Base-by-base conservation (phyloP, 768 basidiomycete genomes). In the Pulveroboletus sp. region DNA sequence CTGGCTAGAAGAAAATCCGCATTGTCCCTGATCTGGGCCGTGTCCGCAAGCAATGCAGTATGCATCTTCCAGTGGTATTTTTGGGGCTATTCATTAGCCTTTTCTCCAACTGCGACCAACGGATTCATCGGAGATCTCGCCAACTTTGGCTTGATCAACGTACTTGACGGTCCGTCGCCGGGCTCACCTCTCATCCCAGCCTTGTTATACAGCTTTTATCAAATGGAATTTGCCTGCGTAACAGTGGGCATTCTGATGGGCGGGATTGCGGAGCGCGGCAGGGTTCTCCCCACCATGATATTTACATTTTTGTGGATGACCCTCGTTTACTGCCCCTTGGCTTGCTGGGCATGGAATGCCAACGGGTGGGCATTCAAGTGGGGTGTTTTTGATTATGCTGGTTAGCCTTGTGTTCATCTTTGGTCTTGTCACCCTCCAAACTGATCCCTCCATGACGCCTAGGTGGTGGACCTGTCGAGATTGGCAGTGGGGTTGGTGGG, bases 401-500 rank as follows among this genome's bases (percentile, higher is more conserved):
- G 90, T 77, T 62, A 61, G 73, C 9, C n/a, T 7, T 14, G 45
- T 17, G 26, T 49, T 31, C 5, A 11, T 61, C 39, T 47, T 54
- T 31, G 17, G n/a, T 52, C 27, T 38, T 37, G 18, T 32, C 8
- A 27, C 14, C 21, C 36, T 12, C 36, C 40, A 46, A 49, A 11
- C 15, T 51, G 10, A 58, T 38, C 32, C 11, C 30, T 24, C 37
- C 21, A 14, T 31, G 26, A 32, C 32, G 45, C 39, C 31, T 55
- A 86, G 87, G 87, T 39, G 90, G 90, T 15, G 88, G 88, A 9
- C 91, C 91, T 12, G 90, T 93, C 57, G 89, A 93, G 66, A 90
- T 93, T 51, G 85, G 85, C 42, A 86, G 84, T 53, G 93, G 93
- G 18, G 79, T 91, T 28, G 84, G 83, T 24, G 88, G 91, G 3